Percentiles rank a stretch among this genome's conserved stretches.
phyloP scores from a whole-genome alignment of 192 early-diverging fungal species.

The Glomus cerebriforme region DNA sequence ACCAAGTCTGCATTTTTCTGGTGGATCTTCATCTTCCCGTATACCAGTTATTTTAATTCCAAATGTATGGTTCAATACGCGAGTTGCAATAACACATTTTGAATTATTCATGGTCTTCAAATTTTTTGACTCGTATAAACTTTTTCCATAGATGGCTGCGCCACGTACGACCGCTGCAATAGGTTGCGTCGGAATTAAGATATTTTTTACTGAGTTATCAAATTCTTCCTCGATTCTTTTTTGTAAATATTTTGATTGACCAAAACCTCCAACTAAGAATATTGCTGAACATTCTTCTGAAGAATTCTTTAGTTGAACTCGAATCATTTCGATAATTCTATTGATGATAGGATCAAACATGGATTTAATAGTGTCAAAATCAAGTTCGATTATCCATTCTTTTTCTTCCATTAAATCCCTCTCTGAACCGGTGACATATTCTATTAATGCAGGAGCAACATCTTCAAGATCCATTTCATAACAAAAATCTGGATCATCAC shows the following conservation, averaged over 20 bases:
- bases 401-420: slow-evolving; percentile 42
- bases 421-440: not conserved
- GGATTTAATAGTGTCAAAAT: slow-evolving; percentile 46
- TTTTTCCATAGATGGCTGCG: slow-evolving; percentile 50
- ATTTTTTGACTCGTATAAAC: not conserved
- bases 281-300: slow-evolving; percentile 45
- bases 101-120: not conserved
- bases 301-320: slow-evolving; percentile 50
- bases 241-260: slow-evolving; percentile 53
- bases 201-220: slow-evolving; percentile 37
- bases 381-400: slow-evolving; percentile 42
- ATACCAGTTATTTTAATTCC: not conserved
- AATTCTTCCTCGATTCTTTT: slow-evolving; percentile 52
- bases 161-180: slow-evolving; percentile 56
- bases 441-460: not conserved
- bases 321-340: slow-evolving; percentile 52
- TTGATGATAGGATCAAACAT: slow-evolving; percentile 61
- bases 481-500: not conserved
- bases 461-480: not conserved
- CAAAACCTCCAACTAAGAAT: slow-evolving; percentile 59
- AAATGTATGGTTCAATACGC: not conserved
- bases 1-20: no score
- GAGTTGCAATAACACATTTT: not conserved
- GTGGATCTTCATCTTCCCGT: not conserved
- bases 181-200: slow-evolving; percentile 51